Conservation (phyloP, 352 stramenopile species). For the Elongisporangium undulatum region DNA sequence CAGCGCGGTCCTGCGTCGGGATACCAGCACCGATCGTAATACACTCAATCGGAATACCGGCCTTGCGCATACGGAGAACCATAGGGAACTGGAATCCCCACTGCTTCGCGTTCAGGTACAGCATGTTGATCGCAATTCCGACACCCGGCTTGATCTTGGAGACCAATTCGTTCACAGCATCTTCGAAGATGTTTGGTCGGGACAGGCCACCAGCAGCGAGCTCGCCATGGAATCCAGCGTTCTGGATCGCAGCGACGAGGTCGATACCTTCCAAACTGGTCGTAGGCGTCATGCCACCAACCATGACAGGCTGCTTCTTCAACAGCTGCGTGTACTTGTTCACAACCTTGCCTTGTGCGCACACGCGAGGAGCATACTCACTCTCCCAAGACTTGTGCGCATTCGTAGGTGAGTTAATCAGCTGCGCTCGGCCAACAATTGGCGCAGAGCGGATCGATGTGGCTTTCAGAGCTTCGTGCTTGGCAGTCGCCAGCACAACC, state of each 20-base stretch:
- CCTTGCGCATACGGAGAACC: constrained; percentile 77
- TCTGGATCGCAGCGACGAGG: constrained; percentile 76
- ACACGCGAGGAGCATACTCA: constrained; percentile 46
- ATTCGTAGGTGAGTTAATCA: constrained; percentile 22
- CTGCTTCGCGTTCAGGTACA: constrained; percentile 88
- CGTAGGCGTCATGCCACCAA: constrained; percentile 83
- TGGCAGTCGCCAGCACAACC: constrained; percentile 43
- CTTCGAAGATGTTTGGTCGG: constrained; percentile 67
- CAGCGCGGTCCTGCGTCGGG: constrained; percentile 69
- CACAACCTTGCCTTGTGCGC: constrained; percentile 36
- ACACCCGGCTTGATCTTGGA: constrained; percentile 68
- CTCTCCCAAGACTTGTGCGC: constrained; percentile 32
- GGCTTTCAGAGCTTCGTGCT: constrained; percentile 24
- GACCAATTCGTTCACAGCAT: constrained; percentile 55
- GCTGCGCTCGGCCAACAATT: constrained; percentile 32
- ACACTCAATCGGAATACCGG: constrained; percentile 79
- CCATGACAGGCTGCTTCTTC: constrained; percentile 77
- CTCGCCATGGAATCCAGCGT: constrained; percentile 79
- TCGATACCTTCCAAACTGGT: constrained; percentile 78
- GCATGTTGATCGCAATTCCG: constrained; percentile 84
- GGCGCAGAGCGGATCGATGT: constrained; percentile 17
- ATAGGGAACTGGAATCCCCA: constrained; percentile 90
- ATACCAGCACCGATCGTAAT: constrained; percentile 87
- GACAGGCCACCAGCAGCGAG: constrained; percentile 73
- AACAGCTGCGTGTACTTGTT: constrained; percentile 75